These are phyloP conservation scores for Phaeosphaeriaceae sp. DNA, from an alignment of 2,329 filamentous ascomycete genomes.

Conservation along the genomic window DNA sequence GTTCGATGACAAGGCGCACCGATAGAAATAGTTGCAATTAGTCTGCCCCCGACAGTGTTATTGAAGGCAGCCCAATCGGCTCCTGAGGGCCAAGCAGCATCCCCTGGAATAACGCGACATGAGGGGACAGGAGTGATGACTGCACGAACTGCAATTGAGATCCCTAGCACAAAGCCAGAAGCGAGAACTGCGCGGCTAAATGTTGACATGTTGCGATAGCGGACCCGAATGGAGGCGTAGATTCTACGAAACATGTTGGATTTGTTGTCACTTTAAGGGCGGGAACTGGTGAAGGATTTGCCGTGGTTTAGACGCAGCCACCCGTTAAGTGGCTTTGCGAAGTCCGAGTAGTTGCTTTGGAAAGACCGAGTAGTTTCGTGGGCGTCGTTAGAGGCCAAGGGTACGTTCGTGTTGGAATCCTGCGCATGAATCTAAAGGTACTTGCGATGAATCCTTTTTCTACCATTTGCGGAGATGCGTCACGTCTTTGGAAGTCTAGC, in stretches of 20 bases:
- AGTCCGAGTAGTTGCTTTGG: background rate
- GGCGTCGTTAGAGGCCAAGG: background rate
- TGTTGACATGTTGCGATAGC: background rate
- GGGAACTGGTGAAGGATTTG: background rate
- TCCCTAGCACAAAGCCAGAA: background rate
- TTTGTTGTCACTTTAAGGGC: background rate
- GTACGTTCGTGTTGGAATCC: background rate
- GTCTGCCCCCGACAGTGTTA: slow-evolving; percentile 38
- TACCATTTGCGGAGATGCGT: too few species aligned
- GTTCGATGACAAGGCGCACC: slow-evolving; percentile 43
- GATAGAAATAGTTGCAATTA: slow-evolving; percentile 46
- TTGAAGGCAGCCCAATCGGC: slow-evolving; percentile 40
- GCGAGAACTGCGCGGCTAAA: background rate
- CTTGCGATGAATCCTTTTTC: background rate
- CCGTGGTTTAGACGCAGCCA: background rate
- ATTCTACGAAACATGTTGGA: background rate
- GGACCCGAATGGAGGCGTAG: background rate
- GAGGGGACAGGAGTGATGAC: background rate
- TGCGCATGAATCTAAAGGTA: background rate
- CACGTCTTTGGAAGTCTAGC: too few species aligned
- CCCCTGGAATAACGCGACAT: slow-evolving; percentile 25
- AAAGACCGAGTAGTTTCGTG: background rate
- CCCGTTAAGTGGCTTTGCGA: background rate
- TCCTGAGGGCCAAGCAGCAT: slow-evolving; percentile 38
- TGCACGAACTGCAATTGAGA: background rate